These are phyloP conservation scores for Geranomyces michiganensis DNA, from an alignment of 192 early-diverging fungal genomes.

Conservation along the genomic window DNA sequence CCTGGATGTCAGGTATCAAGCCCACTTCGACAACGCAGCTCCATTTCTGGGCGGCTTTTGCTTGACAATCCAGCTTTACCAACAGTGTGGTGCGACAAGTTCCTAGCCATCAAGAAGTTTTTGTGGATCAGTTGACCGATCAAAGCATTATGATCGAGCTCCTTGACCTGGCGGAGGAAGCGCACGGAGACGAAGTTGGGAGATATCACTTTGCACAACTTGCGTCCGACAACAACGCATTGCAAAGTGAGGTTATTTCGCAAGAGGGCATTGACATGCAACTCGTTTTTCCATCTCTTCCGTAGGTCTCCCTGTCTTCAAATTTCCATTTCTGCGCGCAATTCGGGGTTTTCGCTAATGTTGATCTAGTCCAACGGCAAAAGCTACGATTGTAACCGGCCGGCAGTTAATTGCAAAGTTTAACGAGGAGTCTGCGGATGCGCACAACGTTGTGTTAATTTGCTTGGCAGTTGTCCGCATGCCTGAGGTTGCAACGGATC, in stretches of 20 bases:
- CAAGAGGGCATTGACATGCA: conserved; percentile 47
- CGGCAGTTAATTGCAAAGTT: conserved; percentile 79
- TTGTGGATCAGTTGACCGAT: conserved; percentile 64
- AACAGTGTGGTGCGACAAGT: conserved; percentile 78
- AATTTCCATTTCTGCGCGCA: not conserved
- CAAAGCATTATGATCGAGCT: conserved; percentile 89
- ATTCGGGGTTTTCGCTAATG: too few relatives aligned
- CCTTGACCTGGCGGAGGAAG: conserved; percentile 65
- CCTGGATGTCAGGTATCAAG: conserved; percentile 51
- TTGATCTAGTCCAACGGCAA: conserved; percentile 1
- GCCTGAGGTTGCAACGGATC: conserved; percentile 67
- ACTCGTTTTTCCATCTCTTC: conserved; percentile 36
- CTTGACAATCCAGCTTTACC: not conserved
- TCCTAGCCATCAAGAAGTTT: conserved; percentile 93
- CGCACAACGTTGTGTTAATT: conserved; percentile 65
- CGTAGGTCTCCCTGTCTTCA: conserved; percentile 48
- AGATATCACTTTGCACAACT: conserved; percentile 81
- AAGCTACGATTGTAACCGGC: conserved; percentile 55
- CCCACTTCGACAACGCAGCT: conserved; percentile 17
- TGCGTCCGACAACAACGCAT: conserved; percentile 74
- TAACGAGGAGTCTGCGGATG: conserved; percentile 59
- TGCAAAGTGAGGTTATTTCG: conserved; percentile 41
- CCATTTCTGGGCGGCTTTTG: not conserved
- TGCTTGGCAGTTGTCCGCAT: conserved; percentile 75
- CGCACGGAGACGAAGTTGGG: conserved; percentile 50